phyloP scores from a whole-genome alignment of 1,284 basidiomycete genomes.

The Chalciporus sp. region DNA sequence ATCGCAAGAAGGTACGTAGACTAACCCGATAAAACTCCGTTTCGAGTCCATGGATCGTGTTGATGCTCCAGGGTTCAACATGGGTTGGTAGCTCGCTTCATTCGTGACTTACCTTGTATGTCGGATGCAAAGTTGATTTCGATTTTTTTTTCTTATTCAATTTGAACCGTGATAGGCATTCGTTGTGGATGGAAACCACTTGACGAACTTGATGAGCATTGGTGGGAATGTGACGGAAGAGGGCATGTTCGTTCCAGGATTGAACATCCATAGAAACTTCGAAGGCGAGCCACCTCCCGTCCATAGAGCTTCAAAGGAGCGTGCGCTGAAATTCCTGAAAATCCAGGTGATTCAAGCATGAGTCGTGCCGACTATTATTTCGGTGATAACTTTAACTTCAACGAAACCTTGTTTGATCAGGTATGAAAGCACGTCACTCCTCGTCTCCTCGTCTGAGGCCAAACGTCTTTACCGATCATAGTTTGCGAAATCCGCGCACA shows the following conservation, averaged over 20 bases:
- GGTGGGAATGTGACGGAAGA: constrained; percentile 26
- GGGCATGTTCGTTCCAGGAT: neutral
- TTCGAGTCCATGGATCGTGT: too few species aligned
- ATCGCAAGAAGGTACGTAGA: constrained; percentile 22
- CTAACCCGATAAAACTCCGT: too few species aligned
- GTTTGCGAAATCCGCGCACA: too few species aligned
- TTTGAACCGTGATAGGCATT: constrained; percentile 20
- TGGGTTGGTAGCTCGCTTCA: constrained; percentile 23
- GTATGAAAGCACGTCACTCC: constrained; percentile 2
- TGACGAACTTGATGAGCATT: constrained; percentile 32
- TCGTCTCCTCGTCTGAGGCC: constrained; percentile 13
- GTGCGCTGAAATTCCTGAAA: too few species aligned
- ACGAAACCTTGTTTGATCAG: constrained; percentile 31
- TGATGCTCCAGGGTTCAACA: constrained; percentile 28
- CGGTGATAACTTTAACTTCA: constrained; percentile 29
- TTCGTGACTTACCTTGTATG: constrained; percentile 28
- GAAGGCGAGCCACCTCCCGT: too few species aligned
- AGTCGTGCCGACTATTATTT: constrained; percentile 33
- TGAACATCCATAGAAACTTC: neutral
- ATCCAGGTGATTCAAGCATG: constrained; percentile 18
- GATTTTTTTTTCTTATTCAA: neutral
- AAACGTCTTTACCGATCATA: too few species aligned
- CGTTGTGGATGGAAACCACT: constrained; percentile 29
- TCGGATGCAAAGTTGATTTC: neutral
- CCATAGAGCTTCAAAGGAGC: too few species aligned